A percentile compares a stretch with the other conserved stretches of the same genome.
phyloP scores from a whole-genome alignment of 768 basidiomycete species.

The Russula sp. region DNA sequence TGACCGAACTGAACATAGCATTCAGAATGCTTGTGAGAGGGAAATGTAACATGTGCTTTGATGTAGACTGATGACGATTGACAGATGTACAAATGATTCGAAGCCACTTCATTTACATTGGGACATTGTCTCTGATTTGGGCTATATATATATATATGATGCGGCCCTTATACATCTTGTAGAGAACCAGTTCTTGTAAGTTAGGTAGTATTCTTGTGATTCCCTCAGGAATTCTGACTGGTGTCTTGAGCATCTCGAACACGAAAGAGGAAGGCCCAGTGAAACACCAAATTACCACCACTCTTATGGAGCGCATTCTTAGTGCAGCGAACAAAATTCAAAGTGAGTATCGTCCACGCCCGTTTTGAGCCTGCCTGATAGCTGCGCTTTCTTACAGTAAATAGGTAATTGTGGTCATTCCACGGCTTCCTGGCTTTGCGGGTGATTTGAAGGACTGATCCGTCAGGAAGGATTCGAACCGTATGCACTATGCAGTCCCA shows the following conservation, averaged over 20 bases:
- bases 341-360: conserved; percentile 35
- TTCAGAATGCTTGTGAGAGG: no score
- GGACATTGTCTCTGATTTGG: no score
- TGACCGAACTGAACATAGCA: conserved; percentile 78
- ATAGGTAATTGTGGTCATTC: conserved; percentile 79
- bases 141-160: conserved; percentile 5
- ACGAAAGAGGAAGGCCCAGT: conserved; percentile 59
- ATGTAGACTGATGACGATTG: no score
- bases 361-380: not conserved
- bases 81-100: conserved; percentile 72
- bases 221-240: not conserved
- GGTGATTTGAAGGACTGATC: no score
- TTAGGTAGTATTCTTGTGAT: conserved; percentile 1
- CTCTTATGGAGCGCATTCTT: conserved; percentile 79
- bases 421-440: no score
- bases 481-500: no score
- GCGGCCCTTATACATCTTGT: not conserved
- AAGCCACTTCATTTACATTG: conserved; percentile 88
- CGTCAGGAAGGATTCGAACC: no score
- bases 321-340: conserved; percentile 81
- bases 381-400: not conserved
- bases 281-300: conserved; percentile 74
- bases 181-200: conserved; percentile 88
- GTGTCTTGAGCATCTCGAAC: conserved; percentile 57
- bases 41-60: no score